Percentiles rank a stretch among this genome's conserved stretches.
These are phyloP conservation scores for Tuber umbilicatum DNA, from an alignment of 495 filamentous ascomycete species.

Conservation along the genomic window DNA sequence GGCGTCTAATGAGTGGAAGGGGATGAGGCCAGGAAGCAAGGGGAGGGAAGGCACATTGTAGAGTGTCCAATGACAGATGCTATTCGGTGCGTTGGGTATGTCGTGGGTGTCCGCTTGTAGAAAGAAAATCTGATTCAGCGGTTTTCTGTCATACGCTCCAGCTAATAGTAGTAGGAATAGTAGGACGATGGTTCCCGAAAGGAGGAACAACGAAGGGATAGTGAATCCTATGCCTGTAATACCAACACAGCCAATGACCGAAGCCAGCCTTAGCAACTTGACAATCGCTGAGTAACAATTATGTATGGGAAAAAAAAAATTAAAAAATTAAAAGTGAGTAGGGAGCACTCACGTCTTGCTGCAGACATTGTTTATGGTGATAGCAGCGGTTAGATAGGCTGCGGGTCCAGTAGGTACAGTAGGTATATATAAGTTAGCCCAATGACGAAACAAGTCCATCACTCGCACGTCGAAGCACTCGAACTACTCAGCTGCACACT, in stretches of 20 bases:
- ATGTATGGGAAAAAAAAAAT: neutral
- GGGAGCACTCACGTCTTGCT: conserved; percentile 1
- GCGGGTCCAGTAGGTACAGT: neutral
- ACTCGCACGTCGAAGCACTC: neutral
- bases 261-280: neutral
- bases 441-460: neutral
- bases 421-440: conserved; percentile 2
- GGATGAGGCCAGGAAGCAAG: conserved; percentile 12
- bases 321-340: neutral
- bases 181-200: conserved; percentile 56
- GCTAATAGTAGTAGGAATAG: conserved; percentile 62
- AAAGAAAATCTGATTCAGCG: conserved; percentile 62
- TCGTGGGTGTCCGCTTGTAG: conserved; percentile 57
- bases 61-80: conserved; percentile 60
- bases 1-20: neutral
- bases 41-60: conserved; percentile 49
- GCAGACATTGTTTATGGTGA: neutral
- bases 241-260: neutral
- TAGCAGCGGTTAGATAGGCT: neutral
- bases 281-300: conserved; percentile 1
- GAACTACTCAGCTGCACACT: neutral
- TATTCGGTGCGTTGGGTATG: conserved; percentile 54
- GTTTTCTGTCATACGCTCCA: conserved; percentile 52
- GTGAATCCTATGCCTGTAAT: conserved; percentile 44
- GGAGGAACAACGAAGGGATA: conserved; percentile 57